Conservation (phyloP, 371 early-diverging fungal species). For the Chytridiales sp. region DNA sequence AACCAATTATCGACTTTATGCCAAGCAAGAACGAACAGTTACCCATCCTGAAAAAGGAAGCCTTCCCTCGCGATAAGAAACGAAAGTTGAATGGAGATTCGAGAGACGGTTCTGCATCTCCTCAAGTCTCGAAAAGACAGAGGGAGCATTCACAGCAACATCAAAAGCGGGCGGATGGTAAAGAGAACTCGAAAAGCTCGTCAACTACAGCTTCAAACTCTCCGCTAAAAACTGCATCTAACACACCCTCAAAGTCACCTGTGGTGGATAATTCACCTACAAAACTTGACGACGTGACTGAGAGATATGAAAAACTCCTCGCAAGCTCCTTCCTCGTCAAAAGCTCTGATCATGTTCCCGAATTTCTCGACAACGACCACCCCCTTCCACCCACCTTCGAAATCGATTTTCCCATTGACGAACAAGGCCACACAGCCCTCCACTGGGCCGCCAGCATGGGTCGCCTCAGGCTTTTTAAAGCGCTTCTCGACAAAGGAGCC, state of each 20-base stretch:
- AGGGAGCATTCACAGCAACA: background rate
- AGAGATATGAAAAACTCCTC: too few relatives aligned
- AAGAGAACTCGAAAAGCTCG: too few relatives aligned
- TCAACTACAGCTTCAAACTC: too few relatives aligned
- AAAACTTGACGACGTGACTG: too few relatives aligned
- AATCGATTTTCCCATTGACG: conserved; percentile 84
- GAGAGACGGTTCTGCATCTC: too few relatives aligned
- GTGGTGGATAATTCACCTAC: too few relatives aligned
- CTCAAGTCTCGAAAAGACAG: too few relatives aligned
- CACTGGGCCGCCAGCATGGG: conserved; percentile 97
- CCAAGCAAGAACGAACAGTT: conserved; percentile 26
- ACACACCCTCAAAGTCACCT: too few relatives aligned
- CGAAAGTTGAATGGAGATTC: too few relatives aligned
- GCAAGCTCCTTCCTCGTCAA: conserved; percentile 59
- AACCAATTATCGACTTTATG: conserved; percentile 47
- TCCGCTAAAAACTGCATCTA: too few relatives aligned
- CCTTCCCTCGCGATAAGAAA: conserved; percentile 14
- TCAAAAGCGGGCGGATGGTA: too few relatives aligned
- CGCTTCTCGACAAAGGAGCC: conserved; percentile 74
- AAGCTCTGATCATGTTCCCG: conserved; percentile 66
- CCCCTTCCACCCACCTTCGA: conserved; percentile 64
- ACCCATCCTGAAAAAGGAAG: conserved; percentile 55
- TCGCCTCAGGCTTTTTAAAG: conserved; percentile 67
- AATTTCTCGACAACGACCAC: conserved; percentile 65
- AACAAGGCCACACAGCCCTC: conserved; percentile 88